Base-by-base conservation (phyloP, 352 stramenopile species). In the Globisporangium paroecandrum region DNA sequence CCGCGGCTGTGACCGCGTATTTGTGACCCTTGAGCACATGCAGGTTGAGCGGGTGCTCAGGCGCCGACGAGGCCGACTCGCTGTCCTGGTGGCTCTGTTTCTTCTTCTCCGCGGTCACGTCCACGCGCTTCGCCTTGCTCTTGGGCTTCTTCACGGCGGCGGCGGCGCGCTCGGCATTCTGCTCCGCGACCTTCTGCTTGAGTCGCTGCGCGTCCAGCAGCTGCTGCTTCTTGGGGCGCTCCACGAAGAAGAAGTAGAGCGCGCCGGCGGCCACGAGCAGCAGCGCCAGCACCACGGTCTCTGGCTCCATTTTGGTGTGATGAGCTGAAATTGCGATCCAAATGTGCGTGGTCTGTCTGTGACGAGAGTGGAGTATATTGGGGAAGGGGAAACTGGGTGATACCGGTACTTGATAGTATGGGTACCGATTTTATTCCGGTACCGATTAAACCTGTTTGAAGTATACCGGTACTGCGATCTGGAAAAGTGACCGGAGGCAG, bases 51-150 rank as follows among this genome's bases (percentile, higher is more conserved):
- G 68, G 36, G 62, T 93, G 81, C 34, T 88, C 83, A 3, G 43
- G 54, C 5, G 25, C 60, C 4, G 74, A 63, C 2, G 41, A 77
- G 10, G 61, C 20, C 0, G 68, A 56, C 24, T 64, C 59, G 25
- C 13, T 24, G 29, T 64, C 64, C 5, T 27, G n/a, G 60, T 65
- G 60, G 25, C 22, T n/a, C 43, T 79, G 69, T 61, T 78, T 81
- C 78, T 91, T 93, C 56, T 91, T 71, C 65, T 91, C 76, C 12
- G 85, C 85, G 2, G 81, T 89, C 63, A 90, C 70, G 56, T 93
- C 85, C 38, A 93, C 78, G 56, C 88, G 89, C 69, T 86, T 86
- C 41, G 60, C 8, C 57, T 91, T 93, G 49, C 57, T 34, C 65
- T 91, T 91, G 41, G 75, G 63, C 58, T 90, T 88, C 75, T 93